Conservation (phyloP, 345 rosid genomes). For the Brassica cretica region DNA sequence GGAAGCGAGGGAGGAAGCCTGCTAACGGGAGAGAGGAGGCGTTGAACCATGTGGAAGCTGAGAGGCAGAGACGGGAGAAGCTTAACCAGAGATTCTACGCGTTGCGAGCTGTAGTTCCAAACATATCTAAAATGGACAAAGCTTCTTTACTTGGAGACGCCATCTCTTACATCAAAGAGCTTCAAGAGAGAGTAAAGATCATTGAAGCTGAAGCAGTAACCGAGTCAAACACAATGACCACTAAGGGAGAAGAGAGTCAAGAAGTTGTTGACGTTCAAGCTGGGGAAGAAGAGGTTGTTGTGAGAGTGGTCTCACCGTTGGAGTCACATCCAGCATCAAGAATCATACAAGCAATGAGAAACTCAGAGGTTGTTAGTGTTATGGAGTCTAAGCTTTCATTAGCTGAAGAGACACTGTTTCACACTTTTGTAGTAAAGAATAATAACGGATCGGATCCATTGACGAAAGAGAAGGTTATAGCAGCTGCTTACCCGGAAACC, state of each 20-base stretch:
- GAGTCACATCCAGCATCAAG: conserved; percentile 80
- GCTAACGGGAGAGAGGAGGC: conserved; percentile 98
- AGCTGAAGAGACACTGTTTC: conserved; percentile 61
- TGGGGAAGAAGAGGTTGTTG: conserved; percentile 60
- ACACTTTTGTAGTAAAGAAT: conserved; percentile 76
- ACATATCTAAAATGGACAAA: conserved; percentile 98
- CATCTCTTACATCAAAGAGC: conserved; percentile 90
- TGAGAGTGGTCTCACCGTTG: conserved; percentile 71
- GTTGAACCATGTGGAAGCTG: conserved; percentile 96
- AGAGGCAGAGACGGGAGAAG: conserved; percentile 93
- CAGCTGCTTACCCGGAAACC: conserved; percentile 55
- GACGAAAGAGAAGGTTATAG: conserved; percentile 81
- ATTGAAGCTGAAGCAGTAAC: conserved; percentile 74
- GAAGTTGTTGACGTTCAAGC: conserved; percentile 62
- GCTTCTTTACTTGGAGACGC: conserved; percentile 94
- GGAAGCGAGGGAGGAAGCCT: conserved; percentile 95
- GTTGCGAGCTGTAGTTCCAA: conserved; percentile 92
- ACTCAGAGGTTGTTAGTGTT: conserved; percentile 56
- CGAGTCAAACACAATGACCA: conserved; percentile 26
- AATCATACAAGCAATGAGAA: conserved; percentile 74
- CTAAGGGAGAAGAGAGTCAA: conserved; percentile 37
- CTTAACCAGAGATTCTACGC: conserved; percentile 94
- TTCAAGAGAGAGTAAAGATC: conserved; percentile 73
- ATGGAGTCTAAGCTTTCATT: conserved; percentile 68
- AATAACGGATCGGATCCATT: conserved; percentile 63